These are phyloP conservation scores for Sclerotinia spermophila DNA, from an alignment of 2,329 filamentous ascomycete species.

Conservation along the genomic window DNA sequence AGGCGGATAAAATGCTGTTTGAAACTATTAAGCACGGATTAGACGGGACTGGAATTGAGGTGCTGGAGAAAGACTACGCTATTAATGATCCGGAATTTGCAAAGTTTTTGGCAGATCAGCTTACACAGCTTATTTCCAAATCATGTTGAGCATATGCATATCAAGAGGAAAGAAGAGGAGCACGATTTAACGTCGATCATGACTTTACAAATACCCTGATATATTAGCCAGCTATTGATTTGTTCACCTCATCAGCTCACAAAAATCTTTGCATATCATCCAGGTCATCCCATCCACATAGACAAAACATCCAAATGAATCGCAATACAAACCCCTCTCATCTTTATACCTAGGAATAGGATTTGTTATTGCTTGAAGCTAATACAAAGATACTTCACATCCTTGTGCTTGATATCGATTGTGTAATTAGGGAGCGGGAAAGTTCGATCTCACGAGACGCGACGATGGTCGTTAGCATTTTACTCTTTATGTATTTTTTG, in stretches of 20 bases:
- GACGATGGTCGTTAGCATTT: too few relatives aligned
- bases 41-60: conserved; percentile 44
- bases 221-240: not conserved
- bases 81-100: conserved; percentile 56
- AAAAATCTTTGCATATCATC: not conserved
- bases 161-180: not conserved
- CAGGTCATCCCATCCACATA: not conserved
- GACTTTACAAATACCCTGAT: not conserved
- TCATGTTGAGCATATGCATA: not conserved
- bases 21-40: conserved; percentile 49
- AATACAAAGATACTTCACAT: not conserved
- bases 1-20: conserved; percentile 50
- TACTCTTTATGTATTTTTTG: not conserved
- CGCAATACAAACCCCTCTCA: not conserved
- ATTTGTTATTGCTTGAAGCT: not conserved
- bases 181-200: not conserved
- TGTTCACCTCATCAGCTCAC: not conserved
- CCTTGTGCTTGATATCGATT: not conserved
- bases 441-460: too few relatives aligned
- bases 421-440: not conserved
- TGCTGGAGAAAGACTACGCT: conserved; percentile 48
- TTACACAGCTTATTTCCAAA: not conserved
- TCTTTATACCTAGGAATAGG: not conserved
- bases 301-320: not conserved
- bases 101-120: conserved; percentile 42